Base-by-base conservation (phyloP, 306 rosid species). In the Prosopis cineraria region DNA sequence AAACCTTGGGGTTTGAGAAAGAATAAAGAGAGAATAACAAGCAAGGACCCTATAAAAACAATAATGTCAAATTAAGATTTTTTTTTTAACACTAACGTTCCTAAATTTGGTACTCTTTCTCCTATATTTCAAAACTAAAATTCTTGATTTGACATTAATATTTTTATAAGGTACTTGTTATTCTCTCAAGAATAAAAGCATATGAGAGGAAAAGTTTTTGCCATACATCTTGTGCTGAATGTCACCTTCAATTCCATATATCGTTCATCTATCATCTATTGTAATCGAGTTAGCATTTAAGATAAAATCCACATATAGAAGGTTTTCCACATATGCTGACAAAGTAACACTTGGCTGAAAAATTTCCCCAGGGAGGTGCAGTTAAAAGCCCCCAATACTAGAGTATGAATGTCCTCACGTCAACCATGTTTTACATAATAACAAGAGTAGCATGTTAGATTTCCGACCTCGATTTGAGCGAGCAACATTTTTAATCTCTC, bases 401-500 rank as follows among this genome's bases (percentile, higher is more conserved):
- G 9, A 59, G 34, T 29, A 5, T 14, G 39, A 59, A 27, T 59
- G n/a, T 29, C 66, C 37, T 6, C 20, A 5, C 66, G 13, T 59
- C n/a, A 59, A 30, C 40, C 40, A 14, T 5, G 67, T 60, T 31
- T 60, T 30, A 60, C 67, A 60, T 29, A 16, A 60, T 30, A 60
- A 60, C 16, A 60, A 29, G 67, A 60, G 67, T 60, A 34, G 31
- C 16, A 30, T 31, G 44, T 37, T n/a, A 41, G 30, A 62, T 63
- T 6, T 31, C 9, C 14, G 10, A 66, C n/a, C 71, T 66, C 13
- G 9, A 66, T 39, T 66, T 66, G 31, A 33, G 68, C 3, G 0
- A 33, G 25, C 6, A 65, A n/a, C 16, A 34, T 8, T n/a, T 34
- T 66, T 50, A 66, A 24, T 37, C 71, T 33, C 68, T 83, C 98